Base-by-base conservation (phyloP, 805 yeast genomes). In the Saccharomycopsis sp. region DNA sequence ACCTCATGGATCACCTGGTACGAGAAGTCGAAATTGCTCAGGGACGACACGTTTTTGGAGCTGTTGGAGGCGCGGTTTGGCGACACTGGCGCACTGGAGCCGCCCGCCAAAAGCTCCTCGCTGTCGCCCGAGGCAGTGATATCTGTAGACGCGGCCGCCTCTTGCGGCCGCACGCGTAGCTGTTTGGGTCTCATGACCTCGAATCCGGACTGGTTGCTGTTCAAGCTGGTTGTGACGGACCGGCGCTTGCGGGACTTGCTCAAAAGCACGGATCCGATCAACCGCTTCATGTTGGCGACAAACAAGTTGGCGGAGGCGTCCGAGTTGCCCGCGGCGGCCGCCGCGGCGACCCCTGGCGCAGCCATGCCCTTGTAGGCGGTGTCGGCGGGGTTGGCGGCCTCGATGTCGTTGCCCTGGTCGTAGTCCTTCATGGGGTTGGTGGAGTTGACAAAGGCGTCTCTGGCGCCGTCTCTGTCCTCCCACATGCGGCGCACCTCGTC, bases 401-500 rank as follows among this genome's bases (percentile, higher is more conserved):
- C 48, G 50, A 54, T 48, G 52, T 52, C 53, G 23, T 51, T 46
- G 16, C 44, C 23, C 18, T 46, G 34, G 21, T 50, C 20, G 24
- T 34, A 52, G 48, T 29, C 23, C 40, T 52, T 52, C 62, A 60
- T 60, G 16, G 62, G 62, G 34, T 60, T 60, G 7, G 54, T 20
- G 16, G 61, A 47, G 24, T 61, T 58, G 14, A 47, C 14, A 48
- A 56, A 20, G 47, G 24, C 21, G 20, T 41, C 51, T 15, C n/a
- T n/a, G n/a, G 54, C 66, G 34, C 64, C 66, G 60, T 69, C 72
- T 70, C 84, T 72, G 2, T 76, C 71, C 34, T 76, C 80, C 85
- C 85, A 80, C 46, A 80, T 68, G 16, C 72, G 73, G 62, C 73
- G 74, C 52, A 80, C 76, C 61, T 79, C 84, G 0, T 80, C 79